Percentiles rank a stretch among this genome's conserved stretches.
Conservation (phyloP, 352 stramenopile genomes). For the Globisporangium irregulare region DNA sequence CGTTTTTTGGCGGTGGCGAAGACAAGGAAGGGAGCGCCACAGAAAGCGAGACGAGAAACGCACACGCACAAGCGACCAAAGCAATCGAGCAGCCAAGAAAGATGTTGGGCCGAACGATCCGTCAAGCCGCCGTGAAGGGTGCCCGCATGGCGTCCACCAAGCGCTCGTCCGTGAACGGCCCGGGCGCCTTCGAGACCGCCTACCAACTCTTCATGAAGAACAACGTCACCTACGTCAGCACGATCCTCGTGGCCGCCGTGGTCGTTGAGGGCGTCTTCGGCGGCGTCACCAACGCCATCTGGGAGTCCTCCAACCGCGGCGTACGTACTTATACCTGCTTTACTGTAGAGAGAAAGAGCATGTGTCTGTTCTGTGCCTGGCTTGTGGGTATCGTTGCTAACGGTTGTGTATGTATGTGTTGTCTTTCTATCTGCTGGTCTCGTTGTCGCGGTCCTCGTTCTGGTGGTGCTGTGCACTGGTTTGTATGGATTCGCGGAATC, state of each 20-base stretch:
- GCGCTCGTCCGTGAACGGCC: conserved; percentile 74
- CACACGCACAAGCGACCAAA: not conserved
- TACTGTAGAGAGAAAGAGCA: not conserved
- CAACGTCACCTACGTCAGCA: conserved; percentile 78
- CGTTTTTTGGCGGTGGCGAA: conserved; percentile 6
- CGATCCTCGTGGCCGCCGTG: conserved; percentile 64
- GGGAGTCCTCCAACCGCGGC: conserved; percentile 79
- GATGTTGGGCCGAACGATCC: conserved; percentile 63
- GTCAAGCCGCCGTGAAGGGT: conserved; percentile 36
- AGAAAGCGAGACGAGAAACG: conserved; percentile 7
- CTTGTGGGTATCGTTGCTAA: conserved; percentile 3
- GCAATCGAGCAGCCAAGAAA: conserved; percentile 14
- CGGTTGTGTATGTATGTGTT: conserved; percentile 3
- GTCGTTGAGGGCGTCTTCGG: conserved; percentile 76
- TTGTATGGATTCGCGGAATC: not conserved
- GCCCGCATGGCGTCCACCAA: conserved; percentile 63
- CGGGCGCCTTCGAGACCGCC: conserved; percentile 50
- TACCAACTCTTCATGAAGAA: conserved; percentile 85
- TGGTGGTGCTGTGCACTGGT: conserved; percentile 29
- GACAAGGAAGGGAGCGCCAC: not conserved
- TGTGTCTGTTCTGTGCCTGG: not conserved
- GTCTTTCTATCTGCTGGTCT: not conserved
- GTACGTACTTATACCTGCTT: conserved; percentile 32
- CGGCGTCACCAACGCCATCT: conserved; percentile 67
- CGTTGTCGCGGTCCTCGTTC: conserved; percentile 17